phyloP scores from a whole-genome alignment of 2,329 filamentous ascomycete genomes.

The Mycosphaerella sp. region DNA sequence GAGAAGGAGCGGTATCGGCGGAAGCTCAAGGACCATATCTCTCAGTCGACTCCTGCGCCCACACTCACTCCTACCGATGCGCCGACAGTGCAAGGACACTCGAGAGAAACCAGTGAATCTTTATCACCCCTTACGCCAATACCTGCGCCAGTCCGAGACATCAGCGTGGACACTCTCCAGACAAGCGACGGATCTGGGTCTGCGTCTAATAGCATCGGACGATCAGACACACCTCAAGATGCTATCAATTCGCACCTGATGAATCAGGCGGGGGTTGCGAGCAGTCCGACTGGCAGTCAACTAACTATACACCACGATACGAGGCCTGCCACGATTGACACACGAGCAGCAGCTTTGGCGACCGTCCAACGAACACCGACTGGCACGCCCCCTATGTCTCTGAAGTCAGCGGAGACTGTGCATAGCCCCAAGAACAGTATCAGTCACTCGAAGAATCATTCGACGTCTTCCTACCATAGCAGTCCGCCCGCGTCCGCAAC shows the following conservation, averaged over 20 bases:
- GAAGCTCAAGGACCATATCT: conserved; percentile 71
- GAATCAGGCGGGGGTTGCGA: not conserved
- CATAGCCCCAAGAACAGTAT: conserved; percentile 10
- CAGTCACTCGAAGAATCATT: conserved; percentile 13
- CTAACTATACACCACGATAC: not conserved
- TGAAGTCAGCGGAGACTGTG: conserved; percentile 16
- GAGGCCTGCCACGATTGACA: conserved; percentile 2
- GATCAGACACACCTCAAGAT: conserved; percentile 31
- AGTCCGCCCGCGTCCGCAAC: conserved; percentile 17
- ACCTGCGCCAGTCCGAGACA: conserved; percentile 19
- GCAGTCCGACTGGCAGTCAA: conserved; percentile 13
- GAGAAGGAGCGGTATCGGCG: conserved; percentile 92
- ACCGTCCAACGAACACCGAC: conserved; percentile 14
- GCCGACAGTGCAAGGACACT: conserved; percentile 14
- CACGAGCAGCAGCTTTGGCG: conserved; percentile 7
- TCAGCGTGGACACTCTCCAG: conserved; percentile 27
- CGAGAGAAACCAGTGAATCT: conserved; percentile 28
- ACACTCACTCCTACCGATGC: conserved; percentile 20
- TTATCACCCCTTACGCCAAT: conserved; percentile 16
- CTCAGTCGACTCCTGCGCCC: conserved; percentile 36
- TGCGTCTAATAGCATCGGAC: conserved; percentile 16
- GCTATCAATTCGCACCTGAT: conserved; percentile 4
- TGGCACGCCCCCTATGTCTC: conserved; percentile 23
- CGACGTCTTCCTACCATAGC: conserved; percentile 13
- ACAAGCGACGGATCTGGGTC: conserved; percentile 26